Conservation (phyloP, 495 filamentous ascomycete genomes). For the Alectoria sarmentosa region DNA sequence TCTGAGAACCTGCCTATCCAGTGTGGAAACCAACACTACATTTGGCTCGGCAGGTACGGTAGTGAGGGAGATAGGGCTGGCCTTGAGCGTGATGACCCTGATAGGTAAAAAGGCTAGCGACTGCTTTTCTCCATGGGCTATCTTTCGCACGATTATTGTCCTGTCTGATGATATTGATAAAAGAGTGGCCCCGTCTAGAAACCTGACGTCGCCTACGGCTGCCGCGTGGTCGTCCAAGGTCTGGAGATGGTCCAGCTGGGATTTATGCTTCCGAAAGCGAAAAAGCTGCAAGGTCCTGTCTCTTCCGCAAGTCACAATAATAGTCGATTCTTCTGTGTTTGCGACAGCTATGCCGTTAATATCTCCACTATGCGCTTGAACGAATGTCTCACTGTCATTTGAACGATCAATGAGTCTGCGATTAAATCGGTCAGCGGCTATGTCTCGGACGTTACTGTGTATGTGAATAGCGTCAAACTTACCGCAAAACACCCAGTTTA, state of each 20-base stretch:
- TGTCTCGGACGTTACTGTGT: conserved; percentile 9
- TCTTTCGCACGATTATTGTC: conserved; percentile 66
- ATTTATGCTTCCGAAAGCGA: conserved; percentile 55
- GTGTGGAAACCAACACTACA: conserved; percentile 65
- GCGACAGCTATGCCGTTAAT: conserved; percentile 66
- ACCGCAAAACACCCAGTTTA: conserved; percentile 74
- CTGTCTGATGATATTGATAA: conserved; percentile 86
- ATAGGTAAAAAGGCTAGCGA: conserved; percentile 68
- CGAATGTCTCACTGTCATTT: conserved; percentile 50
- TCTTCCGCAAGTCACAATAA: conserved; percentile 75
- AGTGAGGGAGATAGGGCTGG: conserved; percentile 79
- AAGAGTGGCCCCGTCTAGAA: conserved; percentile 59
- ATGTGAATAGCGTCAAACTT: conserved; percentile 23
- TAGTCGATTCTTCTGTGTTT: conserved; percentile 44
- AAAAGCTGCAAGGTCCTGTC: conserved; percentile 92
- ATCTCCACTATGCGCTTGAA: conserved; percentile 81
- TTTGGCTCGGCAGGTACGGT: conserved; percentile 52
- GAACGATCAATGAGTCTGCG: conserved; percentile 40
- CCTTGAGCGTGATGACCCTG: conserved; percentile 70
- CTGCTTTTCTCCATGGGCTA: conserved; percentile 55
- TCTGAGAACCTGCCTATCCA: conserved; percentile 72
- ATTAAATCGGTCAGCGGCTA: not conserved
- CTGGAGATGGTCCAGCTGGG: conserved; percentile 55
- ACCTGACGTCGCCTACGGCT: conserved; percentile 55
- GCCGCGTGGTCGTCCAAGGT: conserved; percentile 75